Evolutionary conservation across 2,329 filamentous ascomycete genomes (phyloP).

Genomic region (Fusarium fujikuroi): DNA sequence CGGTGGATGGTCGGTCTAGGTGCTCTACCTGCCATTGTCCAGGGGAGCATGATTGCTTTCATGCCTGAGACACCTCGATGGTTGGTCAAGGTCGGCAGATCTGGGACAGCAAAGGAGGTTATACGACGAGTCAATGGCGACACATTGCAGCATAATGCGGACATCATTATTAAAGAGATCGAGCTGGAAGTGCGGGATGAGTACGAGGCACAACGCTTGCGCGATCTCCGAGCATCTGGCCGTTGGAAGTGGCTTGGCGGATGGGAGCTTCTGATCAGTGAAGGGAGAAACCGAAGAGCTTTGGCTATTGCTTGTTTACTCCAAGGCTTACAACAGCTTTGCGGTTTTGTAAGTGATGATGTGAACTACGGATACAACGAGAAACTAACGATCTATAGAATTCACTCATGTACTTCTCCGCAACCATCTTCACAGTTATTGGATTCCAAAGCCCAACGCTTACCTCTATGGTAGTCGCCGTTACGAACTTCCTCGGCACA

Average conservation of each 20-base stretch:
- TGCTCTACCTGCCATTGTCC: conserved; percentile 77
- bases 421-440: conserved; percentile 81
- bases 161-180: conserved; percentile 73
- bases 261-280: conserved; percentile 65
- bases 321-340: conserved; percentile 88
- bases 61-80: conserved; percentile 93
- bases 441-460: conserved; percentile 83
- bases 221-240: conserved; percentile 44
- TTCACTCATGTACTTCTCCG: conserved; percentile 91
- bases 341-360: conserved; percentile 73
- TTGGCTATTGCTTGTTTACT: conserved; percentile 86
- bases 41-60: conserved; percentile 72
- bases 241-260: conserved; percentile 55
- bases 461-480: conserved; percentile 81
- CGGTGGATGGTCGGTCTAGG: conserved; percentile 92
- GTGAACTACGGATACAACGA: not conserved
- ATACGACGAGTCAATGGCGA: conserved; percentile 72
- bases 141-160: conserved; percentile 60
- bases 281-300: conserved; percentile 76
- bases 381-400: conserved; percentile 62
- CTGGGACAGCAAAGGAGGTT: conserved; percentile 70
- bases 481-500: conserved; percentile 85
- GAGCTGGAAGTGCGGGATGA: conserved; percentile 80
- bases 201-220: conserved; percentile 58
- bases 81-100: conserved; percentile 76